Percentiles rank a stretch among this genome's conserved stretches.
These are phyloP conservation scores for Pythium insidiosum DNA, from an alignment of 352 stramenopile genomes.

Conservation along the genomic window DNA sequence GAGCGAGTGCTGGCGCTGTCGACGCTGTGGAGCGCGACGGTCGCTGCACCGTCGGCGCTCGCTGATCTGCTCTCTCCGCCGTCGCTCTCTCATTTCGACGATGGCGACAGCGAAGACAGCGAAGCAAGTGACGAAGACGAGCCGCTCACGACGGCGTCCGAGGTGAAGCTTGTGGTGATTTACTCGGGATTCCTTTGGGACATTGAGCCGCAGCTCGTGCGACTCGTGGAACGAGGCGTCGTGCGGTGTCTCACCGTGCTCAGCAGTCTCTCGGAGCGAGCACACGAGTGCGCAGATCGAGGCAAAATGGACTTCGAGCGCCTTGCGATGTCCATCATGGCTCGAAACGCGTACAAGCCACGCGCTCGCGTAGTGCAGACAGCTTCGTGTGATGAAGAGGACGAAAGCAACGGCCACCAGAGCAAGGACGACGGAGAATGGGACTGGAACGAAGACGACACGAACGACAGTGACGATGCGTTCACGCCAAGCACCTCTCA, in stretches of 20 bases:
- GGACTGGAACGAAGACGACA: neutral
- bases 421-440: neutral
- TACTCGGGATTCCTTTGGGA: slow-evolving; percentile 57
- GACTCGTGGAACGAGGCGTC: slow-evolving; percentile 29
- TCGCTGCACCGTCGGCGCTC: slow-evolving; percentile 10
- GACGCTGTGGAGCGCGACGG: slow-evolving; percentile 18
- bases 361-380: neutral
- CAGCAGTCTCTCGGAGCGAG: slow-evolving; percentile 57
- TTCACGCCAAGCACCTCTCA: too few species aligned
- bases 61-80: neutral
- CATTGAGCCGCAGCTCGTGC: slow-evolving; percentile 28
- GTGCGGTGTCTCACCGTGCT: slow-evolving; percentile 38
- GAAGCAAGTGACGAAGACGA: slow-evolving; percentile 6
- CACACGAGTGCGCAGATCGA: slow-evolving; percentile 66
- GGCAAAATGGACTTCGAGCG: slow-evolving; percentile 42
- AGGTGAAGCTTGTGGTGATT: slow-evolving; percentile 42
- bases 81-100: neutral
- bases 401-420: neutral
- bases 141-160: neutral
- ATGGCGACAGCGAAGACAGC: slow-evolving; percentile 2
- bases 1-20: slow-evolving; percentile 35
- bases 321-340: slow-evolving; percentile 24
- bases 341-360: slow-evolving; percentile 8
- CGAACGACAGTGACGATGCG: too few species aligned
- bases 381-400: neutral